Evolutionary conservation across 163 green algal species (phyloP).

Genomic region (Scenedesmus sp.): DNA sequence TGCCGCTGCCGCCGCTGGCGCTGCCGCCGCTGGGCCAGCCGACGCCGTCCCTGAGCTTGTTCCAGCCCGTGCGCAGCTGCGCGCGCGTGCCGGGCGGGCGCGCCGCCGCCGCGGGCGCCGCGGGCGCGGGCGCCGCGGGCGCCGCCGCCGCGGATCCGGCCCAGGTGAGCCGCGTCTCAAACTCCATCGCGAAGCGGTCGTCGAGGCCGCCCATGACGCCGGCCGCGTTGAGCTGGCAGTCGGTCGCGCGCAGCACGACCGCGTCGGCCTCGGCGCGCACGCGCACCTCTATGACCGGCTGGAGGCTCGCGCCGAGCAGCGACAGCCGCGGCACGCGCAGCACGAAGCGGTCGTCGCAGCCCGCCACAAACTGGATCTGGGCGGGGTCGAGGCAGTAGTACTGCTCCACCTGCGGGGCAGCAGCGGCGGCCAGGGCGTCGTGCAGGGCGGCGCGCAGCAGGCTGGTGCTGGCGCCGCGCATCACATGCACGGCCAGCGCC

Average conservation of each 20-base stretch:
- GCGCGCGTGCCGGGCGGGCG: neutral
- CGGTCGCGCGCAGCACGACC: conserved; percentile 57
- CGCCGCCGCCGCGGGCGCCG: conserved; percentile 35
- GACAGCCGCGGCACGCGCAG: conserved; percentile 71
- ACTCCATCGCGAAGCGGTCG: conserved; percentile 25
- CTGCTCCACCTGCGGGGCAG: conserved; percentile 41
- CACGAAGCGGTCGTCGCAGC: conserved; percentile 69
- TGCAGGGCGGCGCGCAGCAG: no score
- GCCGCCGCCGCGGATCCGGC: neutral
- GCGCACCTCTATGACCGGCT: conserved; percentile 16
- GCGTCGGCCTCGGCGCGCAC: neutral
- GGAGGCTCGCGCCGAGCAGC: conserved; percentile 46
- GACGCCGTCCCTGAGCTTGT: neutral
- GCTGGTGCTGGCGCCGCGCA: no score
- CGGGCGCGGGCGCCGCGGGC: conserved; percentile 46
- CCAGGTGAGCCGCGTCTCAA: conserved; percentile 44
- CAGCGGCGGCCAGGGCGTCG: no score
- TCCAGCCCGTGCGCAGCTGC: neutral
- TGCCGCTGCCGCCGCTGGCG: neutral
- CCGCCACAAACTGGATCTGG: conserved; percentile 70
- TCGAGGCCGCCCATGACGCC: conserved; percentile 32
- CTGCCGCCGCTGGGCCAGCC: neutral
- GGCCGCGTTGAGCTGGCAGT: conserved; percentile 52
- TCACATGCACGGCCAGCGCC: no score
- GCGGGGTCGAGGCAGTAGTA: conserved; percentile 42